Evolutionary conservation across 805 yeast species (phyloP).

Genomic region (Jamesozyma hellenica): DNA sequence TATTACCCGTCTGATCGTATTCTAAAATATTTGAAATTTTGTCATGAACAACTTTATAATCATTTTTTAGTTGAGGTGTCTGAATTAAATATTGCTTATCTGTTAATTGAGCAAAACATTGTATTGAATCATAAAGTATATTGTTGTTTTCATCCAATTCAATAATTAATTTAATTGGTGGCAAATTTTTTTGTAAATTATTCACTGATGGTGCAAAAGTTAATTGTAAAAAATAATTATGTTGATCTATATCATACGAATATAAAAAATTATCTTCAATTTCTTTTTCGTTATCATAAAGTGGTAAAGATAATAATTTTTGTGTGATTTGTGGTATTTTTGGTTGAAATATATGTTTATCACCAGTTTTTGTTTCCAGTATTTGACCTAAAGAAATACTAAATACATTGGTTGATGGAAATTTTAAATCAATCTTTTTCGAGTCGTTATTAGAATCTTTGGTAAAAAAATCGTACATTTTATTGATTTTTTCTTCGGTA

Average conservation of each 20-base stretch:
- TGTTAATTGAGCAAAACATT: constrained; percentile 16
- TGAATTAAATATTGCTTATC: constrained; percentile 16
- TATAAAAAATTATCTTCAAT: constrained; percentile 5
- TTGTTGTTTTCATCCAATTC: constrained; percentile 23
- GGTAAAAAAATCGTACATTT: constrained; percentile 11
- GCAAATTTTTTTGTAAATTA: neutral
- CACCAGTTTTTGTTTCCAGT: constrained; percentile 2
- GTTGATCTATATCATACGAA: constrained; percentile 19
- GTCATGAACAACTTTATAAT: constrained; percentile 12
- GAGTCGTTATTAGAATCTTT: neutral
- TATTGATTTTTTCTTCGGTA: constrained; percentile 10
- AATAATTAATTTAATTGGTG: constrained; percentile 22
- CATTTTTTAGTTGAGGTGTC: constrained; percentile 20
- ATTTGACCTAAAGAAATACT: constrained; percentile 24
- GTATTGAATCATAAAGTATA: constrained; percentile 15
- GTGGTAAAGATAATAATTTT: constrained; percentile 17
- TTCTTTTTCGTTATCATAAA: constrained; percentile 7
- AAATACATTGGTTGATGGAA: constrained; percentile 7
- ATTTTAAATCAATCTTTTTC: neutral
- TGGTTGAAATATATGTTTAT: constrained; percentile 16
- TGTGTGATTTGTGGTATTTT: constrained; percentile 16
- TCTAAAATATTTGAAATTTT: constrained; percentile 2
- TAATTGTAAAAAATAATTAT: constrained; percentile 23
- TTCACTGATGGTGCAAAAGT: constrained; percentile 15
- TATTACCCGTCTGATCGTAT: neutral